A percentile compares a stretch with the other conserved stretches of the same genome.
These are phyloP conservation scores for Rhododendron henanense DNA, from an alignment of 148 eudicot species.

Conservation along the genomic window DNA sequence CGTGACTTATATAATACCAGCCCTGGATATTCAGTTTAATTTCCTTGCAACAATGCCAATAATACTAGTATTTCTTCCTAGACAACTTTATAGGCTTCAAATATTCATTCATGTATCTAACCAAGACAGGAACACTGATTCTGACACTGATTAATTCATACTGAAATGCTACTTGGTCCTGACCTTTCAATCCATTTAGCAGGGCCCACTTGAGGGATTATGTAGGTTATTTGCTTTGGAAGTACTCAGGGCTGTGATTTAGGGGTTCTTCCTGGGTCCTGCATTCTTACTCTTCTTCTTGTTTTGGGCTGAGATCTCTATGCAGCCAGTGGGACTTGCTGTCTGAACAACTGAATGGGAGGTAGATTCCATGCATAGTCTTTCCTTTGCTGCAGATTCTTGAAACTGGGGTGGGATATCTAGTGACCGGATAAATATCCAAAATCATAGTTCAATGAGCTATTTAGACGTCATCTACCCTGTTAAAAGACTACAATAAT, in stretches of 20 bases:
- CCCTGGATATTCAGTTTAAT: background rate
- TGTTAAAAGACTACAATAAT: background rate
- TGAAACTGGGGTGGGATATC: background rate
- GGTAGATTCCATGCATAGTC: conserved; percentile 1
- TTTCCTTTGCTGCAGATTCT: background rate
- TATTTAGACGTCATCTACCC: background rate
- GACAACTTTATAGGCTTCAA: background rate
- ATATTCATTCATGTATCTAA: background rate
- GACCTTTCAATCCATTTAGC: background rate
- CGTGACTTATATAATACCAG: background rate
- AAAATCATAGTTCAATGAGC: background rate
- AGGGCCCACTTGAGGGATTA: background rate
- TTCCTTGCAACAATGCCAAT: background rate
- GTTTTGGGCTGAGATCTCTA: background rate
- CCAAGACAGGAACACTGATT: background rate
- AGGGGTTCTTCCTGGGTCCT: background rate
- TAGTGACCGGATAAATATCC: background rate
- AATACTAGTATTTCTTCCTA: background rate
- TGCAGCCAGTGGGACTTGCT: background rate
- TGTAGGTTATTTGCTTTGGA: background rate
- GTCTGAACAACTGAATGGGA: background rate
- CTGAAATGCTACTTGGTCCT: background rate
- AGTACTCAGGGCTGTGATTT: background rate
- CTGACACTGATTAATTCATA: background rate
- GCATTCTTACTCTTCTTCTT: background rate